Evolutionary conservation across 106 monocot species (phyloP).

Genomic region (Platanthera guangdongensis): DNA sequence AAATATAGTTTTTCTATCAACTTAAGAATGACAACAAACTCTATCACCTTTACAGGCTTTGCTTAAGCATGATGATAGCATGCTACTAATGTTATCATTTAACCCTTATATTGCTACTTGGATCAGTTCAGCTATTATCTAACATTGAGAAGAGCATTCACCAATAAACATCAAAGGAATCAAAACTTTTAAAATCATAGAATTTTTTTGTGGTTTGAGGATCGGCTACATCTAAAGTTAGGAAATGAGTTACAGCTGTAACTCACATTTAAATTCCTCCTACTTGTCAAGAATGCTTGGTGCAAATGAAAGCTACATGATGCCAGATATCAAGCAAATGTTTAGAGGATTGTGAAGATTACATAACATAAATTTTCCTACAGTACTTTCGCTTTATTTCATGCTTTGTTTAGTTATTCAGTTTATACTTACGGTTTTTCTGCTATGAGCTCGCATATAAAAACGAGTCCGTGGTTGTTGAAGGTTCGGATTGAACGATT

Average conservation of each 20-base stretch:
- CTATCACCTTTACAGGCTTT: neutral
- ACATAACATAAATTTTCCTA: neutral
- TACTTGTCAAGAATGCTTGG: neutral
- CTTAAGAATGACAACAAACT: neutral
- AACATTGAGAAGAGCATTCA: slow-evolving; percentile 1
- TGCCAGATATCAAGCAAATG: neutral
- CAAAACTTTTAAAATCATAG: neutral
- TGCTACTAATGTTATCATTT: neutral
- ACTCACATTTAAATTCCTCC: neutral
- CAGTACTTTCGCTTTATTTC: neutral
- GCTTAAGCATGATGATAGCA: neutral
- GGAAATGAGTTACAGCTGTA: neutral
- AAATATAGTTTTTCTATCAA: neutral
- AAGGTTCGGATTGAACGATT: too few relatives aligned
- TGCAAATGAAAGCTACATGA: neutral
- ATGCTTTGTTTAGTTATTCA: neutral
- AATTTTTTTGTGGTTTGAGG: neutral
- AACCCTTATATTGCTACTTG: neutral
- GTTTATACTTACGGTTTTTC: neutral
- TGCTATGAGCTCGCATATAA: too few relatives aligned
- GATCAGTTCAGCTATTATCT: neutral
- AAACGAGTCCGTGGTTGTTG: too few relatives aligned
- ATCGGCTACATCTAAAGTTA: neutral
- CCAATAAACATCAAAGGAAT: neutral
- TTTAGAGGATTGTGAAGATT: neutral